These are phyloP conservation scores for Pseudogymnoascus sp. DNA, from an alignment of 2,329 filamentous ascomycete species.

Conservation along the genomic window DNA sequence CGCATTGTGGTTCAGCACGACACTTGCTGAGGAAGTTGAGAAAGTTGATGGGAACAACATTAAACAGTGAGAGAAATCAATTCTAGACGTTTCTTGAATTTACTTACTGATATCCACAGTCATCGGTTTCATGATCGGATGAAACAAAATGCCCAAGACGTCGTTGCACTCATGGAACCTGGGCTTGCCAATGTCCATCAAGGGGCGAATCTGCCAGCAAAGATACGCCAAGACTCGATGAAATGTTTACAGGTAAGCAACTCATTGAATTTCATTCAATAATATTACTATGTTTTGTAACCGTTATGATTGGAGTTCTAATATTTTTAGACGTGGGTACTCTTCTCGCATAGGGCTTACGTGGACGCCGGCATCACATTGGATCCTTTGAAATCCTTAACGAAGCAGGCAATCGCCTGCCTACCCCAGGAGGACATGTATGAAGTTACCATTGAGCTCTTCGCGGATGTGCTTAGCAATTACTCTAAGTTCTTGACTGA, in stretches of 20 bases:
- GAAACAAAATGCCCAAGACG: slow-evolving; percentile 41
- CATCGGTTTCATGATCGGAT: slow-evolving; percentile 43
- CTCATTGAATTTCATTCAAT: not conserved
- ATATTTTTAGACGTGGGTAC: slow-evolving; percentile 55
- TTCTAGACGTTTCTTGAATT: slow-evolving; percentile 9
- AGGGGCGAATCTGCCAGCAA: slow-evolving; percentile 33
- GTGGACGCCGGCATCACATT: slow-evolving; percentile 48
- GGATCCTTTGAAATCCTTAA: slow-evolving; percentile 49
- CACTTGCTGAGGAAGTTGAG: slow-evolving; percentile 56
- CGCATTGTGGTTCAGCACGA: slow-evolving; percentile 55
- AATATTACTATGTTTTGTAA: slow-evolving; percentile 11
- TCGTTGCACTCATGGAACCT: slow-evolving; percentile 39
- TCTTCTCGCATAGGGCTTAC: slow-evolving; percentile 60
- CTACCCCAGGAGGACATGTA: slow-evolving; percentile 51
- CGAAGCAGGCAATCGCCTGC: slow-evolving; percentile 51
- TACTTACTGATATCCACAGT: slow-evolving; percentile 20
- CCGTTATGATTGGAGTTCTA: slow-evolving; percentile 11
- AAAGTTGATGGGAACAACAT: slow-evolving; percentile 56
- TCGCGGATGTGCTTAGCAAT: slow-evolving; percentile 56
- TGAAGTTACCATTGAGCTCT: slow-evolving; percentile 51
- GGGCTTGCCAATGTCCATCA: slow-evolving; percentile 33
- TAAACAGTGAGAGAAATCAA: slow-evolving; percentile 40
- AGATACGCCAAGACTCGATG: slow-evolving; percentile 46
- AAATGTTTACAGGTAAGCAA: slow-evolving; percentile 49
- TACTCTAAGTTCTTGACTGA: slow-evolving; percentile 54